Conservation (phyloP, 805 yeast species). For the Kregervanrija delftensis region DNA sequence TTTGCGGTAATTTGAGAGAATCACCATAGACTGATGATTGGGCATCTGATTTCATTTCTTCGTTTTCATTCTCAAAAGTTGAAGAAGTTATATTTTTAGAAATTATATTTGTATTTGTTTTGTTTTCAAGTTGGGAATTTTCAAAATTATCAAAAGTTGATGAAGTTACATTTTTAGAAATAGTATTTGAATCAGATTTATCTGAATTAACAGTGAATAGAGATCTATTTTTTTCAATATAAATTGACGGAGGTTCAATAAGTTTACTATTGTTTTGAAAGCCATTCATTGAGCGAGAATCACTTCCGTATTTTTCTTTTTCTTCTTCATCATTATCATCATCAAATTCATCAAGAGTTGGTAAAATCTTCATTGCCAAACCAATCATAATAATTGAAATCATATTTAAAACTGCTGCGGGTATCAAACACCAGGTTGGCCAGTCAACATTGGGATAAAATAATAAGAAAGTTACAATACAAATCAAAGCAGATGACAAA, state of each 20-base stretch:
- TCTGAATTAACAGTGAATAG: no score
- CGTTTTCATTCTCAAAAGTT: neutral
- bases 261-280: no score
- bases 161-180: neutral
- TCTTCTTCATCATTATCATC: neutral
- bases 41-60: slow-evolving; percentile 1
- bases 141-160: neutral
- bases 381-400: slow-evolving; percentile 44
- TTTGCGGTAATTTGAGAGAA: slow-evolving; percentile 6
- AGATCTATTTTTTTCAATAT: no score
- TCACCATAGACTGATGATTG: neutral
- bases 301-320: neutral
- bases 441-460: slow-evolving; percentile 62
- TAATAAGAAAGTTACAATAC: slow-evolving; percentile 48
- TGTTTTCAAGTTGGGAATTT: no score
- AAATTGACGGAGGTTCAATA: no score
- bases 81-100: neutral
- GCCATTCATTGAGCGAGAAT: no score
- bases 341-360: slow-evolving; percentile 12
- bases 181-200: neutral
- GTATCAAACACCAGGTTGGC: slow-evolving; percentile 70
- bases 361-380: slow-evolving; percentile 25
- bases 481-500: slow-evolving; percentile 44
- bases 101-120: neutral
- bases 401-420: slow-evolving; percentile 53